Conservation (phyloP, 2,329 filamentous ascomycete species). For the Botryotinia globosa region DNA sequence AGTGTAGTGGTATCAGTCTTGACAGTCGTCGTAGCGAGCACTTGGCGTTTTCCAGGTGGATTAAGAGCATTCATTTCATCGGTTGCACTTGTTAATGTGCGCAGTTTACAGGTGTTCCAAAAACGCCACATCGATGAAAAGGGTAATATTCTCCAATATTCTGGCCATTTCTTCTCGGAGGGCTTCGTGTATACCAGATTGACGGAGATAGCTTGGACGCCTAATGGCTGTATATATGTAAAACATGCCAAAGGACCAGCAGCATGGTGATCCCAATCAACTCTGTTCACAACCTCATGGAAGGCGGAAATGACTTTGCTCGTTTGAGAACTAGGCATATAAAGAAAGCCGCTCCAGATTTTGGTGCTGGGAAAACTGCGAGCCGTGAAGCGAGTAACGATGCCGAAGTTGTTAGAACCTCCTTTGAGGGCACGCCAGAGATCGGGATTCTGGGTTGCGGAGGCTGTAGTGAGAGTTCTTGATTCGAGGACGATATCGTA, state of each 20-base stretch:
- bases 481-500: constrained; percentile 26
- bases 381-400: constrained; percentile 23
- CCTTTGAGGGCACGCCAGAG: constrained; percentile 27
- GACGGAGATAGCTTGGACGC: constrained; percentile 39
- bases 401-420: constrained; percentile 28
- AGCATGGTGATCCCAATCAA: constrained; percentile 27
- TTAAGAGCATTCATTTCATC: constrained; percentile 39
- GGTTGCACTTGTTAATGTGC: constrained; percentile 37
- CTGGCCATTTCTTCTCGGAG: constrained; percentile 35
- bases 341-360: constrained; percentile 42
- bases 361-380: constrained; percentile 17
- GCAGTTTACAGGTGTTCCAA: constrained; percentile 40
- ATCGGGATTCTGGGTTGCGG: constrained; percentile 21
- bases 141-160: constrained; percentile 36
- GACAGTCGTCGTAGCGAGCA: constrained; percentile 40
- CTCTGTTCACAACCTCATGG: constrained; percentile 27
- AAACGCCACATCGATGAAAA: constrained; percentile 38
- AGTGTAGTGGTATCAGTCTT: constrained; percentile 40
- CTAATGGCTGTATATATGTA: constrained; percentile 30
- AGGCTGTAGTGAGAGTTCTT: constrained; percentile 22
- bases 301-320: constrained; percentile 33
- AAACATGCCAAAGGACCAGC: constrained; percentile 36
- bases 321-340: constrained; percentile 31
- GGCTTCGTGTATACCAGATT: constrained; percentile 34
- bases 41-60: constrained; percentile 38